Percentiles rank a stretch among this genome's conserved stretches.
These are phyloP conservation scores for Basidiobolus heterosporus DNA, from an alignment of 371 early-diverging fungal genomes.

Conservation along the genomic window DNA sequence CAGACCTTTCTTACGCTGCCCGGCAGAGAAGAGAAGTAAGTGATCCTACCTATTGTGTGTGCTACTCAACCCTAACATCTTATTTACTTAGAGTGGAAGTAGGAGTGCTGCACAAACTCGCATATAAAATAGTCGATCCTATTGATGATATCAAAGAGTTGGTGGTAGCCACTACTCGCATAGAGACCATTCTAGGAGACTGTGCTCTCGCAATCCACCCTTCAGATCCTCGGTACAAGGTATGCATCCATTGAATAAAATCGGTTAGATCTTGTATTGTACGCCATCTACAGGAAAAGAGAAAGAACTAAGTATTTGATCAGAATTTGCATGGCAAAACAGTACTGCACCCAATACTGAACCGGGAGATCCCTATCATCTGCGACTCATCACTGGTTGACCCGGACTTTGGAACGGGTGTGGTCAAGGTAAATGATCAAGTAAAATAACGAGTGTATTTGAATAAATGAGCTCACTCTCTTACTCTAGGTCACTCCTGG, in stretches of 20 bases:
- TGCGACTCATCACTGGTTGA: constrained; percentile 79
- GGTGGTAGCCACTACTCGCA: constrained; percentile 91
- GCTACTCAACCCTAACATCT: neutral
- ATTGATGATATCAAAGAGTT: constrained; percentile 35
- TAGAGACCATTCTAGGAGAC: constrained; percentile 99
- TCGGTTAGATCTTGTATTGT: neutral
- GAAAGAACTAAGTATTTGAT: neutral
- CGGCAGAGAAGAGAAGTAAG: constrained; percentile 50
- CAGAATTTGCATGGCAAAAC: constrained; percentile 44
- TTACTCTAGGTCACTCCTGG: constrained; percentile 79
- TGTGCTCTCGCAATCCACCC: constrained; percentile 93
- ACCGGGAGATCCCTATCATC: constrained; percentile 72
- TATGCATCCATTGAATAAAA: constrained; percentile 5
- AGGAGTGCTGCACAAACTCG: constrained; percentile 51
- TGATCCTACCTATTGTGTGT: constrained; percentile 13
- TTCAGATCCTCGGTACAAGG: constrained; percentile 66
- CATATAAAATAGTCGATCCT: constrained; percentile 37
- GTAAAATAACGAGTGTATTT: neutral
- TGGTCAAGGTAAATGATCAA: constrained; percentile 66
- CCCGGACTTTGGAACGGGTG: constrained; percentile 91
- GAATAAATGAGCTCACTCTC: neutral
- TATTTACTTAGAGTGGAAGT: constrained; percentile 47
- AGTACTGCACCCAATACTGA: constrained; percentile 76
- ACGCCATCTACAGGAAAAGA: neutral
- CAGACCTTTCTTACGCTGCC: constrained; percentile 43